Conservation (phyloP, 495 filamentous ascomycete species). For the Aspergillus nidulans region DNA sequence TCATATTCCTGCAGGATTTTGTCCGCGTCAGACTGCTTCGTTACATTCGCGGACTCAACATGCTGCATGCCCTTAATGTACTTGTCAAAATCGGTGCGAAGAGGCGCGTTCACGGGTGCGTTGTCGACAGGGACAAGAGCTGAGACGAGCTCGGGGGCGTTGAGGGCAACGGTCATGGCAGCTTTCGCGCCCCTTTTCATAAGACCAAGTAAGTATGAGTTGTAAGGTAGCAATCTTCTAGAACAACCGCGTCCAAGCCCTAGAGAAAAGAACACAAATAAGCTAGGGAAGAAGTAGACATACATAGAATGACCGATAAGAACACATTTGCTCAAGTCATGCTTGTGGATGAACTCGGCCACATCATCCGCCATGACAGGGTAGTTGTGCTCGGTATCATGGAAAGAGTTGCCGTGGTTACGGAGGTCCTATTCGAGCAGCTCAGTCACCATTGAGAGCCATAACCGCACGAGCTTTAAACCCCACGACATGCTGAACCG, state of each 20-base stretch:
- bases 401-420: constrained; percentile 90
- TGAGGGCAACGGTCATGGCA: constrained; percentile 82
- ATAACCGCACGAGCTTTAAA: background rate
- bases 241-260: background rate
- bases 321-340: constrained; percentile 63
- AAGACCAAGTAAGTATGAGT: background rate
- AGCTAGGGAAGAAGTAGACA: constrained; percentile 14
- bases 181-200: constrained; percentile 79
- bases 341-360: constrained; percentile 70
- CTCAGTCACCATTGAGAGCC: background rate
- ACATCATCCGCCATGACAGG: constrained; percentile 82
- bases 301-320: constrained; percentile 96
- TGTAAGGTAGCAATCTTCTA: no score
- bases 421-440: constrained; percentile 65
- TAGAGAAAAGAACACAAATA: no score
- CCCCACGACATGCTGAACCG: background rate
- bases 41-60: constrained; percentile 59
- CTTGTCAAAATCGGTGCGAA: constrained; percentile 68
- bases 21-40: constrained; percentile 72
- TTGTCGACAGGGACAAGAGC: constrained; percentile 87
- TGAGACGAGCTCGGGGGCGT: constrained; percentile 56
- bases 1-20: constrained; percentile 75
- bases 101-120: constrained; percentile 73
- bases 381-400: constrained; percentile 76
- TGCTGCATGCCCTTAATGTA: constrained; percentile 84